These are phyloP conservation scores for Tulasnella sp. DNA, from an alignment of 768 basidiomycete species.

Conservation along the genomic window DNA sequence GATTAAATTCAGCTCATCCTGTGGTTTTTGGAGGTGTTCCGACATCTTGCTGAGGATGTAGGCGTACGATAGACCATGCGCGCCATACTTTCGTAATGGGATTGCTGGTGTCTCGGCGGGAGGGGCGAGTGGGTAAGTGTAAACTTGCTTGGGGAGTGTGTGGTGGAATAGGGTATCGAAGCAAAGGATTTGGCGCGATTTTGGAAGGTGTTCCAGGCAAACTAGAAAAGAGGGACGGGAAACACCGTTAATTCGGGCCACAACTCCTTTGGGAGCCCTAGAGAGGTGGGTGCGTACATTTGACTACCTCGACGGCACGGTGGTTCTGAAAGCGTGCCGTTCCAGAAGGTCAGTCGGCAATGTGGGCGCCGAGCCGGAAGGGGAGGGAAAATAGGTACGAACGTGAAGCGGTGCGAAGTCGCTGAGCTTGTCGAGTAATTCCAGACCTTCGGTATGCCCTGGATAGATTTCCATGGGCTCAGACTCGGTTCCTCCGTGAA, in stretches of 20 bases:
- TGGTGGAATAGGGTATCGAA: slow-evolving; percentile 85
- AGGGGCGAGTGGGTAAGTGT: slow-evolving; percentile 57
- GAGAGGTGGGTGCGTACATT: slow-evolving; percentile 5
- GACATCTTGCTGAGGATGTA: slow-evolving; percentile 61
- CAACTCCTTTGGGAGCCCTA: slow-evolving; percentile 16
- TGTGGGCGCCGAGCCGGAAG: background rate
- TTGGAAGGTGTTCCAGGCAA: slow-evolving; percentile 49
- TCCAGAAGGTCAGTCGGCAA: background rate
- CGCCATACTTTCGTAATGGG: slow-evolving; percentile 79
- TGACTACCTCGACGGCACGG: slow-evolving; percentile 15
- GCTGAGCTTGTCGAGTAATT: slow-evolving; percentile 51
- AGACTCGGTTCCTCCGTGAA: slow-evolving; percentile 73
- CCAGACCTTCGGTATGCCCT: slow-evolving; percentile 59
- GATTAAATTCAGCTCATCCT: slow-evolving; percentile 54
- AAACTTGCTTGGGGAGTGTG: slow-evolving; percentile 61
- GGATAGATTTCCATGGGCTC: slow-evolving; percentile 57
- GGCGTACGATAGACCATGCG: slow-evolving; percentile 55
- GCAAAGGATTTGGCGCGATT: slow-evolving; percentile 64
- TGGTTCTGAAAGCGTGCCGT: slow-evolving; percentile 13
- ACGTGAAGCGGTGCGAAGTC: slow-evolving; percentile 64
- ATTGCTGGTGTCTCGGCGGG: slow-evolving; percentile 35
- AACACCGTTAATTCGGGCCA: background rate
- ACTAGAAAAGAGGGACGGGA: slow-evolving; percentile 30
- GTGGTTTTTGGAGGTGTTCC: slow-evolving; percentile 42
- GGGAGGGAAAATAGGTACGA: background rate